These are phyloP conservation scores for Geranium rotundifolium DNA, from an alignment of 345 rosid species.

Conservation along the genomic window DNA sequence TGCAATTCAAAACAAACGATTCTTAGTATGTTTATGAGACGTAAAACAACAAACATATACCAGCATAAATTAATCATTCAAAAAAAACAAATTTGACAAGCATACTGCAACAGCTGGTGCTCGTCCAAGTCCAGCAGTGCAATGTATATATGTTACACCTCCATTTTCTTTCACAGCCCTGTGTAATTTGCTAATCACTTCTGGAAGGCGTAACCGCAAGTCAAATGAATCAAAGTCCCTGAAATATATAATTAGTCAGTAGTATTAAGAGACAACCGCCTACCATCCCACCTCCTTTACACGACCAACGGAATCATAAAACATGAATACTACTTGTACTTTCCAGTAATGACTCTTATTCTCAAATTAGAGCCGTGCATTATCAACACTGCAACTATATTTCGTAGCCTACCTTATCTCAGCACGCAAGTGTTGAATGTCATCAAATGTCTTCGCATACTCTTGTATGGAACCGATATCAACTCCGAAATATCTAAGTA, in stretches of 20 bases:
- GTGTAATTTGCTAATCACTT: slow-evolving; percentile 56
- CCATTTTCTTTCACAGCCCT: slow-evolving; percentile 68
- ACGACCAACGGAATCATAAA: background rate
- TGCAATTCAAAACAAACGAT: slow-evolving; percentile 24
- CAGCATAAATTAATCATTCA: background rate
- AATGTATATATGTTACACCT: slow-evolving; percentile 83
- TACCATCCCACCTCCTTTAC: background rate
- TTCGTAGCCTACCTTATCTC: slow-evolving; percentile 55
- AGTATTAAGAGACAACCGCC: background rate
- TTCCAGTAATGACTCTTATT: background rate
- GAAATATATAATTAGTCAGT: slow-evolving; percentile 4
- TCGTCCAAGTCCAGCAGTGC: slow-evolving; percentile 97
- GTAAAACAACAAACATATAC: background rate
- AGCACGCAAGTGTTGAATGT: slow-evolving; percentile 77
- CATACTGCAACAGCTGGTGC: slow-evolving; percentile 90
- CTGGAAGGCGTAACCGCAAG: slow-evolving; percentile 87
- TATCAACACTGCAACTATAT: background rate
- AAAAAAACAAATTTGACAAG: background rate
- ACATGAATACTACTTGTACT: background rate
- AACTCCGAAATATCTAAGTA: slow-evolving; percentile 76
- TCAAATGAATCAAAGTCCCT: slow-evolving; percentile 97
- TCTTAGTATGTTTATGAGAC: slow-evolving; percentile 3
- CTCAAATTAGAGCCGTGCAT: background rate
- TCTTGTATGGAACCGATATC: slow-evolving; percentile 70
- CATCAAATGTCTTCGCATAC: slow-evolving; percentile 39